Conservation (phyloP, 1,284 basidiomycete genomes). For the Rhodotorula sp. region DNA sequence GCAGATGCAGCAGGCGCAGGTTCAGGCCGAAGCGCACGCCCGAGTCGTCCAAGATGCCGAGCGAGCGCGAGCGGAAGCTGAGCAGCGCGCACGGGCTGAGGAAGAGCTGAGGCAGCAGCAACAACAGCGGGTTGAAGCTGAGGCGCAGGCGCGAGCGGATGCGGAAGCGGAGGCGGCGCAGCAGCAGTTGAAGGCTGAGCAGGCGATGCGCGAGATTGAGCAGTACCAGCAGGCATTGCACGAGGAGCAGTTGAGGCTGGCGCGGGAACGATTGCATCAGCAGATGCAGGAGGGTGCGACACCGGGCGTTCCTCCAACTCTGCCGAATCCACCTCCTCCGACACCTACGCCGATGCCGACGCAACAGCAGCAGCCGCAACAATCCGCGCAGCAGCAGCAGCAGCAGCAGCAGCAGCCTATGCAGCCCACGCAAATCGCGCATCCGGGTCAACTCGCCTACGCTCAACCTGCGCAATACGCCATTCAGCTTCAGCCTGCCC, state of each 20-base stretch:
- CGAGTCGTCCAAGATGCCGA: slow-evolving; percentile 17
- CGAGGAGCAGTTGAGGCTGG: slow-evolving; percentile 30
- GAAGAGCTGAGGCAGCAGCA: slow-evolving; percentile 13
- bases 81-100: slow-evolving; percentile 11
- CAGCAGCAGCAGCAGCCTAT: neutral
- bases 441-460: neutral
- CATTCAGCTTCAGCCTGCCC: no score
- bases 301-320: slow-evolving; percentile 4
- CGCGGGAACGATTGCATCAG: slow-evolving; percentile 28
- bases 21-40: slow-evolving; percentile 9
- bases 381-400: neutral
- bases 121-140: slow-evolving; percentile 14
- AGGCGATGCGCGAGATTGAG: slow-evolving; percentile 17
- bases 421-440: neutral
- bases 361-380: neutral
- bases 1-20: slow-evolving; percentile 20
- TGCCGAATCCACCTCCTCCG: slow-evolving; percentile 17
- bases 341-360: neutral
- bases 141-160: slow-evolving; percentile 9
- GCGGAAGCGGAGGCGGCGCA: slow-evolving; percentile 16
- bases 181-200: slow-evolving; percentile 25
- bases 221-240: slow-evolving; percentile 34
- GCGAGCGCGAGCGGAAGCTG: slow-evolving; percentile 19
- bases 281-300: slow-evolving; percentile 30
- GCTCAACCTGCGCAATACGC: no score